Evolutionary conservation across 176 grass and related monocot species (phyloP), one percentile per base, ranked within the genome.

Genomic region (Paspalum vaginatum): DNA sequence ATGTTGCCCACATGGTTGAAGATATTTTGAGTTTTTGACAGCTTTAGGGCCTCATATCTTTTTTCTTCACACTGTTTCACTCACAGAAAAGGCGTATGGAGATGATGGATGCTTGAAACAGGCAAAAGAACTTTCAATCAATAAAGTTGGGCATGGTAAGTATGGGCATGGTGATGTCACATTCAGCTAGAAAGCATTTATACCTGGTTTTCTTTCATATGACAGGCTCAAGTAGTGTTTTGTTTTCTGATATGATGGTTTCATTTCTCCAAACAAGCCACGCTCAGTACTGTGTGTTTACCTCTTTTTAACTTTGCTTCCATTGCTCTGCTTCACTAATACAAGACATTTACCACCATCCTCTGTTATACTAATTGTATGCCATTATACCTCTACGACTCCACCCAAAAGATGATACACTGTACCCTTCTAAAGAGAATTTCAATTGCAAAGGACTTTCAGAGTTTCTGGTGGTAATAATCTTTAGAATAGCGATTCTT

Each of bases 141-240:
- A 95, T 84, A 98, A 95, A 93, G 92, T 95, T 69, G 92, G 95
- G 18, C 95, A 98, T 53, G 95, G 92, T 98, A 83, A 89, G 89
- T 87, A 52, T 77, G 15, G 56, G 41, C 42, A 77, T 11, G 0
- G 2, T 38, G 40, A 18, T 27, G 52, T 43, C 39, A 76, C n/a
- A 45, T 76, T 86, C 57, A 89, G 21, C 17, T 11, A 83, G 0
- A 41, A 53, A 74, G 8, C 8, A 9, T 9, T 42, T 64, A 53
- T 80, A 11, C 24, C 11, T 43, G 15, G n/a, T 49, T 74, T 25
- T 8, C 18, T 26, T 83, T 52, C 27, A 27, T 44, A 42, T 18
- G 13, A 22, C 41, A 17, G 22, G 58, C 22, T 61, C 1, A 1
- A 13, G 32, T 32, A 32, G 32, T 32, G 32, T 32, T 32, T 32